Base-by-base conservation (phyloP, 2,329 filamentous ascomycete genomes). In the Domatiomyces globalis region DNA sequence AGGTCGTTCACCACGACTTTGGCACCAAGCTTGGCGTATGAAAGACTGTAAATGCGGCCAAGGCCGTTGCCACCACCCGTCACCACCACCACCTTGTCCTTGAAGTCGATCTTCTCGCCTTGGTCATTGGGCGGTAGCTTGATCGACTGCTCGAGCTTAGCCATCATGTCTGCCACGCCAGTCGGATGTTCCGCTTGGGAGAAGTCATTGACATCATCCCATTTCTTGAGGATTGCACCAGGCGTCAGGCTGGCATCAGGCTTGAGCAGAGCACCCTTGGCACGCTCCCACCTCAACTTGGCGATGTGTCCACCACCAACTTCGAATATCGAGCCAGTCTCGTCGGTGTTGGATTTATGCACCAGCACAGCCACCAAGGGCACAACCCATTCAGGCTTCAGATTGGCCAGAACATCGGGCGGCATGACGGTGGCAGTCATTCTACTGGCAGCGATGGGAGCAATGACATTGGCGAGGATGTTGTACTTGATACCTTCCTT, bases 401-500 rank as follows among this genome's bases (percentile, higher is more conserved):
- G 76, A 65, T 80, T 83, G 60, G 84, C 82, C 61, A 95, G 77
- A 42, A 95, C 78, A 65, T 95, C 89, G n/a, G 87, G 87, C 33
- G 89, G 88, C 87, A 95, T 90, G 60, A 95, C 78, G 17, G 90
- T 95, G 67, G 88, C 81, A 44, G 89, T 95, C 88, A 96, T 94
- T 67, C 90, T 83, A 72, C 85, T 92, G 55, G 89, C 92, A 60
- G 90, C 90, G 64, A 95, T 89, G 49, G 92, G 92, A 17, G 92
- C 88, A 72, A 98, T 94, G 62, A 87, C 87, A 70, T 98, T 98
- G 74, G 77, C 81, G 63, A 95, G 72, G 61, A 98, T 96, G 77
- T 96, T 96, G 75, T 98, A 98, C 73, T 96, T 96, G 66, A 80
- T 75, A 60, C 92, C 92, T 74, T 98, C 92, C 77, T 96, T 96